Conservation (phyloP, 768 basidiomycete species). For the Leccinellum rugosiceps region DNA sequence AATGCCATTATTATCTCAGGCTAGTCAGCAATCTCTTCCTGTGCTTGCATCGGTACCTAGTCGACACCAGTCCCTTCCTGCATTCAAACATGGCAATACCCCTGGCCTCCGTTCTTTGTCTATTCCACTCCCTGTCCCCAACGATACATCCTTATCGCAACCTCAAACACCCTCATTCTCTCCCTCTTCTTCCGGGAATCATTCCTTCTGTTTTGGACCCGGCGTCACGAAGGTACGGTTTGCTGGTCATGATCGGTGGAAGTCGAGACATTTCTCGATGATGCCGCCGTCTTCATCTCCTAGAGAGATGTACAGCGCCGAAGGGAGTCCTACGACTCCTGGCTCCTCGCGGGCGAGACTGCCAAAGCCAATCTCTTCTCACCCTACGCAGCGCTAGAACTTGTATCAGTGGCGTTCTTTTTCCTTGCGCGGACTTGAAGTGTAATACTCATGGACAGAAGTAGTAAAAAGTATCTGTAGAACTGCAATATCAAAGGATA, state of each 20-base stretch:
- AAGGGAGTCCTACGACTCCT: not conserved
- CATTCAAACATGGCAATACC: slow-evolving; percentile 7
- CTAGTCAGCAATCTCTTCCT: not conserved
- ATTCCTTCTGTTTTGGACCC: not conserved
- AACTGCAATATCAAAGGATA: not conserved
- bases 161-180: slow-evolving; percentile 10
- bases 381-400: slow-evolving; percentile 18
- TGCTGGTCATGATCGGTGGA: not conserved
- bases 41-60: not conserved
- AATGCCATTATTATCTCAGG: not conserved
- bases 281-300: slow-evolving; percentile 14
- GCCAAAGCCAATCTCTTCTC: slow-evolving; percentile 17
- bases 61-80: slow-evolving; percentile 26
- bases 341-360: slow-evolving; percentile 10
- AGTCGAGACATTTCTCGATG: slow-evolving; percentile 19
- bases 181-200: not conserved
- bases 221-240: not conserved
- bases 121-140: not conserved
- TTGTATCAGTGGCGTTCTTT: slow-evolving; percentile 1
- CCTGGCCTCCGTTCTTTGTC: slow-evolving; percentile 1
- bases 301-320: not conserved
- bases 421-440: too few species aligned
- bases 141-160: not conserved
- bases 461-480: slow-evolving; percentile 1
- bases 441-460: not conserved